Evolutionary conservation across 345 rosid genomes (phyloP), one percentile per base, ranked within the genome.

Genomic region (Noccaea bulbosa): DNA sequence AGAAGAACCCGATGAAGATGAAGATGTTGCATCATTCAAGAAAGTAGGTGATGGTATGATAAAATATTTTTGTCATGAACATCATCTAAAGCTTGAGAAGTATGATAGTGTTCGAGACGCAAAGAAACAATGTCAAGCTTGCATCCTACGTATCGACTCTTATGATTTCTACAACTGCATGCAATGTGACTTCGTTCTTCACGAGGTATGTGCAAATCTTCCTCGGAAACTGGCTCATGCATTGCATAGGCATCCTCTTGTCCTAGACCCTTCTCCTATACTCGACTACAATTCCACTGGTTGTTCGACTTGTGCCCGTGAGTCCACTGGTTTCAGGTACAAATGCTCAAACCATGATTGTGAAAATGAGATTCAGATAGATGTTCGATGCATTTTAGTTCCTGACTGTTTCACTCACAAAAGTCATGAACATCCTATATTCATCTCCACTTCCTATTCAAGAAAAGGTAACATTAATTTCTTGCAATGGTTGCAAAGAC

Each of bases 201-300:
- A 56, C 24, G 55, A 80, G 79, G 63, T 80, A 70, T 80, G 84
- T 72, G 78, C 68, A 33, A 24, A 37, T 78, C 81, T 73, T 79
- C 80, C 77, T 77, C 80, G 39, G 69, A 80, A 81, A 79, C 66
- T 71, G 63, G 33, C 22, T 64, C 69, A 64, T 37, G 56, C 44
- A 8, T 20, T 64, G 39, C 67, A 62, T 44, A 24, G 15, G 3
- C 66, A 62, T n/a, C 38, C 66, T 30, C 40, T 62, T 15, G 39
- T 30, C 11, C 16, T 44, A 62, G 40, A 62, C 27, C 12, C 49
- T 9, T 35, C 43, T 16, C 61, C 61, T 5, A 14, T 32, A 53
- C 3, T 16, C 4, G 27, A 57, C 11, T 38, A 16, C 27, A 2
- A 5, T 17, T 35, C 30, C 32, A 17, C 24, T 11, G 11, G 4